Base-by-base conservation (phyloP, 78 protist species). In the Isochrysis galbana region DNA sequence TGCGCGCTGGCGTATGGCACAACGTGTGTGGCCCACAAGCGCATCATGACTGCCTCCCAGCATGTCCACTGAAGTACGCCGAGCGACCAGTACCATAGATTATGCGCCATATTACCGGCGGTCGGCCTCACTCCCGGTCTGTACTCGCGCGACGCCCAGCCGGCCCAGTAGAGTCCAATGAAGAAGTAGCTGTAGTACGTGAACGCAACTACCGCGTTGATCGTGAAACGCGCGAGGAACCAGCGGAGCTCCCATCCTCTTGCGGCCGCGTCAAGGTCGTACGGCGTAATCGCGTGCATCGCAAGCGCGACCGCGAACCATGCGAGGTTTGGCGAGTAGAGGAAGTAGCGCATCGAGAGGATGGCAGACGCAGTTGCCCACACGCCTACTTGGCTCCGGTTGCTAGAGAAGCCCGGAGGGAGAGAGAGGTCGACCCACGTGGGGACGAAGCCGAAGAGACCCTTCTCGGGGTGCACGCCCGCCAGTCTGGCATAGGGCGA, bases 21-120 rank as follows among this genome's bases (percentile, higher is more conserved):
- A 47, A 2, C 1, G 21, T 46, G 48, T 22, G 67, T 87, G 45
- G 94, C 87, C 80, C 77, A 92, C 32, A 54, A 5, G 80, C 39
- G 70, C 48, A 34, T 42, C n/a, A 92, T 44, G 48, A 48, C 36
- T 1, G 0, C 2, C 54, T 92, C 94, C 77, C 69, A 92, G 29
- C 48, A 55, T 23, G 87, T 83, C 55, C 88, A 78, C 39, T 83
- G 90, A 5, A 61, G 5, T 5, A 38, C 94, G 47, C 94, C 94
- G 36, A 83, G 90, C 55, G 7, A 0, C 36, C 78, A 41, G 78
- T 67, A 92, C 51, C 67, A 82, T 4, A 92, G 7, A 47, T 92
- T 92, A 47, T 92, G 94, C 38, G 83, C 39, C 1, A 92, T 0
- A 11, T 29, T 39, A 54, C 84, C 26, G 54, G 3, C 7, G 89